phyloP scores from a whole-genome alignment of 2,329 filamentous ascomycete species.

The Apiospora marii region DNA sequence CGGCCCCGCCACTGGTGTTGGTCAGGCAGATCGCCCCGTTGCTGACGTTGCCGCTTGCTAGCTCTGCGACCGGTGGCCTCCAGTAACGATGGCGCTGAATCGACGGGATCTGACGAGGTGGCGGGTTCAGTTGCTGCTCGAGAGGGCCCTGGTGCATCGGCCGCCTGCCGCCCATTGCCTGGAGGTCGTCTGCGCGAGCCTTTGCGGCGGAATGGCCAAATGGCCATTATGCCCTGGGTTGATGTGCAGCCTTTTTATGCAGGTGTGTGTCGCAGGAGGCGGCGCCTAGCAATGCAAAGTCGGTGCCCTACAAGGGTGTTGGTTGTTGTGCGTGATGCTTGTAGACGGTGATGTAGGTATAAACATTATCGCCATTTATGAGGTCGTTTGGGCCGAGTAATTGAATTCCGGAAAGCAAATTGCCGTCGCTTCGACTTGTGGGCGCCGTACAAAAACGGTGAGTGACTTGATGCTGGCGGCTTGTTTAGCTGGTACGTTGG shows the following conservation, averaged over 20 bases:
- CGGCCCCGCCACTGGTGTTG: conserved; percentile 47
- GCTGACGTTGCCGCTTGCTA: conserved; percentile 23
- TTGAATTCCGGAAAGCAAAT: conserved; percentile 1
- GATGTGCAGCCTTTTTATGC: conserved; percentile 1
- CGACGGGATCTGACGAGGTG: conserved; percentile 17
- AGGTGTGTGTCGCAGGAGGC: conserved; percentile 11
- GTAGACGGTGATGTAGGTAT: conserved; percentile 33
- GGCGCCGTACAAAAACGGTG: neutral
- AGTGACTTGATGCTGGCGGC: neutral
- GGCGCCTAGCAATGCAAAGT: conserved; percentile 23
- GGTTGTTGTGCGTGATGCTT: conserved; percentile 38
- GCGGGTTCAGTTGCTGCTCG: conserved; percentile 39
- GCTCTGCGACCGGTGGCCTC: conserved; percentile 19
- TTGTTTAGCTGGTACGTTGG: neutral
- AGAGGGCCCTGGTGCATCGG: conserved; percentile 36
- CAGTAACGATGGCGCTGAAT: conserved; percentile 13
- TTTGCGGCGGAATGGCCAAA: conserved; percentile 85
- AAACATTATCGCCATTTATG: conserved; percentile 41
- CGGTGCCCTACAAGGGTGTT: conserved; percentile 31
- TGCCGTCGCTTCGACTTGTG: conserved; percentile 15
- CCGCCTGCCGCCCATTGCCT: conserved; percentile 54
- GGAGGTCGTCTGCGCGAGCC: conserved; percentile 69
- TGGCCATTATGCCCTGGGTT: conserved; percentile 63
- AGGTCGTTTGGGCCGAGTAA: neutral
- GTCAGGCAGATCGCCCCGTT: conserved; percentile 26